Evolutionary conservation across 257 asterid genomes (phyloP).

Genomic region (Scutellaria minor): DNA sequence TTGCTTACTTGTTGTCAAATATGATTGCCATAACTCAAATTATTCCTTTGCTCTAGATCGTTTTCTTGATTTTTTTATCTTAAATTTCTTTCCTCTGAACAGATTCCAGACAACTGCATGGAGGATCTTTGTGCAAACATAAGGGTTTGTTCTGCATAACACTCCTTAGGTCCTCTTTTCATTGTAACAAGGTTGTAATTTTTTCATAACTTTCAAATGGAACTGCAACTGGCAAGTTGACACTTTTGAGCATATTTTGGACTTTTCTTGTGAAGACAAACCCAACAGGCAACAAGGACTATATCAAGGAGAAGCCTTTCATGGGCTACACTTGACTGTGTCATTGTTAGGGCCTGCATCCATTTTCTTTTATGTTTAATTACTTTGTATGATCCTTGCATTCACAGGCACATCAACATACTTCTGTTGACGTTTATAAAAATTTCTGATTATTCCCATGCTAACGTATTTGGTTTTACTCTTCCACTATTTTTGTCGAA

Average conservation of each 20-base stretch:
- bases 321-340: neutral
- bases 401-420: neutral
- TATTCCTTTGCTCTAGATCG: conserved; percentile 1
- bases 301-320: conserved; percentile 11
- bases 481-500: conserved; percentile 20
- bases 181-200: neutral
- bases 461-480: conserved; percentile 35
- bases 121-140: conserved; percentile 77
- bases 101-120: conserved; percentile 74
- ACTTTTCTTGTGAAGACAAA: conserved; percentile 10
- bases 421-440: neutral
- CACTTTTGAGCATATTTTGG: conserved; percentile 3
- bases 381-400: neutral
- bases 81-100: conserved; percentile 36
- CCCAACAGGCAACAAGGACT: neutral
- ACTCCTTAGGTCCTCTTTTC: conserved; percentile 14
- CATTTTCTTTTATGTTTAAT: neutral
- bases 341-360: neutral
- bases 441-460: neutral
- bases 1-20: conserved; percentile 8
- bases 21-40: neutral
- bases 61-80: conserved; percentile 10
- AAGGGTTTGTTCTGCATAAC: conserved; percentile 55
- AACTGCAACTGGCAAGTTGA: neutral
- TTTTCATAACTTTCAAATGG: conserved; percentile 9